These are phyloP conservation scores for Mitragyna speciosa DNA, from an alignment of 257 asterid species.

Conservation along the genomic window DNA sequence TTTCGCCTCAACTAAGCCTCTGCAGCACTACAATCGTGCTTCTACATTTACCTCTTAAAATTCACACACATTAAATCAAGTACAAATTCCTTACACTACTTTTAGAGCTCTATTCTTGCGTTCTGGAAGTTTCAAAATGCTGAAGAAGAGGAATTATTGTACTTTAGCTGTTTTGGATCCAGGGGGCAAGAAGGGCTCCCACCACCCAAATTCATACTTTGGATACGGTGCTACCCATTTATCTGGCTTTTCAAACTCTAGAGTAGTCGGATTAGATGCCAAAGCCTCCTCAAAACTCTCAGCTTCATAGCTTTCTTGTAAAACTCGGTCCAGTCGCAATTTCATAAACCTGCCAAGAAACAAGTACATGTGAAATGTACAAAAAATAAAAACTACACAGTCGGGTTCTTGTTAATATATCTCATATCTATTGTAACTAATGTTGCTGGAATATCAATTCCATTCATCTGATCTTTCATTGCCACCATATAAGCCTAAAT, in stretches of 20 bases:
- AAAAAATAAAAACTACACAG: background rate
- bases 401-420: background rate
- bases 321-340: slow-evolving; percentile 78
- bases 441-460: background rate
- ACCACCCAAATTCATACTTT: slow-evolving; percentile 83
- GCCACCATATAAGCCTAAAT: background rate
- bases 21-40: slow-evolving; percentile 17
- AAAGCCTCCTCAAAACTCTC: slow-evolving; percentile 76
- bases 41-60: slow-evolving; percentile 14
- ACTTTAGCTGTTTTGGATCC: slow-evolving; percentile 44
- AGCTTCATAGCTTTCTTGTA: slow-evolving; percentile 74
- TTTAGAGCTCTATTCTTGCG: slow-evolving; percentile 24
- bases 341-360: slow-evolving; percentile 69
- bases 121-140: slow-evolving; percentile 21
- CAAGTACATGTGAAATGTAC: background rate
- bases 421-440: background rate
- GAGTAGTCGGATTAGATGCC: slow-evolving; percentile 57
- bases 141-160: slow-evolving; percentile 29
- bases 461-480: background rate
- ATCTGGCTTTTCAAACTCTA: slow-evolving; percentile 72
- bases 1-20: slow-evolving; percentile 19
- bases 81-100: slow-evolving; percentile 9
- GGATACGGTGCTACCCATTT: slow-evolving; percentile 93
- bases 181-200: slow-evolving; percentile 77
- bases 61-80: background rate